Base-by-base conservation (phyloP, 192 early-diverging fungal genomes). In the Cetraspora pellucida region DNA sequence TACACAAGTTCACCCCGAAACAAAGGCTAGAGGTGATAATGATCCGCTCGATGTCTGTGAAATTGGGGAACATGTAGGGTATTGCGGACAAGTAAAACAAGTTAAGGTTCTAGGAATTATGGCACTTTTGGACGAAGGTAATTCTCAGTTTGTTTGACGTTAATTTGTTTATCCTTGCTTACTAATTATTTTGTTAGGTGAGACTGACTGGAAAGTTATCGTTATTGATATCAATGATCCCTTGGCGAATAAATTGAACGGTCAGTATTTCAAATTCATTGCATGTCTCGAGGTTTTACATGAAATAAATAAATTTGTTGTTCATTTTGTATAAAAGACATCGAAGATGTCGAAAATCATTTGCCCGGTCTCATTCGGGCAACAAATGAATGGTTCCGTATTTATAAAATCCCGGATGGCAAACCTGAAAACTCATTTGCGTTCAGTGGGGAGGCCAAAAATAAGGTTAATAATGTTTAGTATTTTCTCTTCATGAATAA, bases 181-280 rank as follows among this genome's bases (percentile, higher is more conserved):
- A 25, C 69, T 45, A n/a, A 11, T 25, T 25, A 19, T 55, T 30
- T 66, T 37, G 11, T 30, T 72, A 84, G 83, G 83, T 37, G 97
- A 99, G 86, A 99, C 97, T 77, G 97, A 99, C 90, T 99, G 97
- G 97, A 99, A 99, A 91, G 88, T 99, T 78, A 93, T 99, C 81
- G 94, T 90, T 79, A 98, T 99, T 80, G 97, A 99, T 82, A 85
- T 97, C 77, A 98, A 94, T 83, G 97, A 99, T 87, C 97, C 98
- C 10, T 86, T 98, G 76, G 98, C 98, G 58, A 80, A 88, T 86
- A 98, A 98, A 89, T 89, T 99, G 78, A 97, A 98, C 87, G 93
- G 89, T 90, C 77, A 73, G 46, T 68, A 47, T 55, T 25, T 25
- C 19, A 54, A 19, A 37, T 37, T 37, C 37, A 37, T 37, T 37